Evolutionary conservation across 2,329 filamentous ascomycete genomes (phyloP).

Genomic region (Pezicula neosporulosa): DNA sequence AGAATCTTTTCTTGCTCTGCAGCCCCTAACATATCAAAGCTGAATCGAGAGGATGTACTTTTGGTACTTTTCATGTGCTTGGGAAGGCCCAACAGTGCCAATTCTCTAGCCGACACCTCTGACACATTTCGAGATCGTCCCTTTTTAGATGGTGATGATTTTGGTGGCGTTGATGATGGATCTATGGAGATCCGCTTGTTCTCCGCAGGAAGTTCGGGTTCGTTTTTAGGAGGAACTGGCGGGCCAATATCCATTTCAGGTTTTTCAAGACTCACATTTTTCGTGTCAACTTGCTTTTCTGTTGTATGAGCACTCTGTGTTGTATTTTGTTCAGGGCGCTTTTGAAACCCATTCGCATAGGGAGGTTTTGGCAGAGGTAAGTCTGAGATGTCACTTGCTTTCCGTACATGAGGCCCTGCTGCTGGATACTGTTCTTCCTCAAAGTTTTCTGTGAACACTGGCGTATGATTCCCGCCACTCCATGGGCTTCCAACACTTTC

Average conservation of each 20-base stretch:
- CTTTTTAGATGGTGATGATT: constrained; percentile 14
- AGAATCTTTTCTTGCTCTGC: constrained; percentile 65
- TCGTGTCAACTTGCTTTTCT: constrained; percentile 15
- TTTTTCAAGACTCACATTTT: constrained; percentile 14
- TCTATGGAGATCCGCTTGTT: constrained; percentile 22
- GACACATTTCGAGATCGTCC: constrained; percentile 49
- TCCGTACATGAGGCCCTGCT: constrained; percentile 29
- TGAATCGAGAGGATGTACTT: constrained; percentile 64
- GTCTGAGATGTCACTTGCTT: constrained; percentile 28
- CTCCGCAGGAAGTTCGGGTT: constrained; percentile 8
- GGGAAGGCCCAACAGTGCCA: constrained; percentile 47
- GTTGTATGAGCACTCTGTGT: constrained; percentile 12
- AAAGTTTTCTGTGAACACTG: constrained; percentile 52
- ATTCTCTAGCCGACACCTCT: constrained; percentile 39
- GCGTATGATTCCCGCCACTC: constrained; percentile 42
- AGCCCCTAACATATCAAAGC: constrained; percentile 74
- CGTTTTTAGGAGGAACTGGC: constrained; percentile 19
- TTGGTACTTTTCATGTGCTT: constrained; percentile 67
- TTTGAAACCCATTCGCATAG: constrained; percentile 22
- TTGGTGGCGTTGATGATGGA: constrained; percentile 18
- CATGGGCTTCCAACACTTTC: constrained; percentile 18
- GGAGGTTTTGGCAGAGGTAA: constrained; percentile 24
- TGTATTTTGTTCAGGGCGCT: constrained; percentile 12
- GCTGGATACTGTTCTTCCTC: constrained; percentile 40
- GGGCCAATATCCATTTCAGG: constrained; percentile 17